phyloP scores from a whole-genome alignment of 768 basidiomycete genomes.

The Phylloporus sp. region DNA sequence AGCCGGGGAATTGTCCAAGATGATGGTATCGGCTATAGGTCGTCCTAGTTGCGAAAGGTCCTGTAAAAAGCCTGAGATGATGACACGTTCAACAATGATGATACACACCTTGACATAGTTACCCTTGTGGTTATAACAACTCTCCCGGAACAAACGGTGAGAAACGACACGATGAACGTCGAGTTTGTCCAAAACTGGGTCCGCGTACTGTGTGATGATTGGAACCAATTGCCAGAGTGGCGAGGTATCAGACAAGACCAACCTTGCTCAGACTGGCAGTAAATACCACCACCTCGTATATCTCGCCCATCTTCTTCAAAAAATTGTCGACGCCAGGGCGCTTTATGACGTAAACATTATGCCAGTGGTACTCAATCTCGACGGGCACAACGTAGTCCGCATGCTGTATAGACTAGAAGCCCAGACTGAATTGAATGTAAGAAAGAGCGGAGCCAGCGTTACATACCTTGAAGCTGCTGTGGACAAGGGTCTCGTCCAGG shows the following conservation, averaged over 20 bases:
- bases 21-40: constrained; percentile 90
- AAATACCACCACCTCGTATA: constrained; percentile 97
- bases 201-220: constrained; percentile 72
- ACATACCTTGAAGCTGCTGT: constrained; percentile 94
- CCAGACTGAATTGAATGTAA: constrained; percentile 8
- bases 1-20: constrained; percentile 98
- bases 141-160: constrained; percentile 94
- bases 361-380: constrained; percentile 97
- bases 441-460: constrained; percentile 8
- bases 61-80: constrained; percentile 39
- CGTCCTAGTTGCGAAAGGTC: constrained; percentile 97
- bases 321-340: constrained; percentile 97
- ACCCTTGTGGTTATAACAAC: constrained; percentile 98
- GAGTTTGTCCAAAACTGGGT: constrained; percentile 96
- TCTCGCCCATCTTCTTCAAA: constrained; percentile 96
- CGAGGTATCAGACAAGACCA: constrained; percentile 18
- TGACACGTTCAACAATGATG: not conserved
- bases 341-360: constrained; percentile 99
- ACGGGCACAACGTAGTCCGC: constrained; percentile 99
- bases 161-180: constrained; percentile 90
- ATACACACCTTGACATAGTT: constrained; percentile 93
- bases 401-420: constrained; percentile 76
- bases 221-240: constrained; percentile 3
- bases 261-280: constrained; percentile 98
- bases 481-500: constrained; percentile 94